Base-by-base conservation (phyloP, 1,139 yeast species). In the Pichia sp. region DNA sequence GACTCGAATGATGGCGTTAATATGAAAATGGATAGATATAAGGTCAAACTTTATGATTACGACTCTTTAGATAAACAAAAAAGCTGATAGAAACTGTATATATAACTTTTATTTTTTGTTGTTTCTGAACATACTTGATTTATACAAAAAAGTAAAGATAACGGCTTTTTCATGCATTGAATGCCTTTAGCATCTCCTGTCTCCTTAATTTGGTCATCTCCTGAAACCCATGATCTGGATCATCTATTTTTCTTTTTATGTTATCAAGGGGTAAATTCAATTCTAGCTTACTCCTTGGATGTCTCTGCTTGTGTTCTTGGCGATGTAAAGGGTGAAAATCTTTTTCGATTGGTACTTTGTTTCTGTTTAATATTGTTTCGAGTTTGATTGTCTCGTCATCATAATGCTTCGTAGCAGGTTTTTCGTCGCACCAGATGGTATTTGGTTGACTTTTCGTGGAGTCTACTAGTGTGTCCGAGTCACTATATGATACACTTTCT, bases 21-120 rank as follows among this genome's bases (percentile, higher is more conserved):
- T 36, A 46, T 52, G 53, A 54, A 54, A 26, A 44, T 54, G 38
- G 44, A 54, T 23, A 54, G 41, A 30, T 59, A 31, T 40, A 53
- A 58, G 43, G 55, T 61, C 16, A 59, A 57, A 44, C 44, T 61
- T 13, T 59, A 56, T 36, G 63, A 61, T 45, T 61, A 61, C 43
- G 63, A 59, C 8, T 50, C 53, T n/a, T 51, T 59, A 31, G 56
- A 48, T 23, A 49, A 49, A 16, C 26, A 46, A 15, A 44, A 40
- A 31, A 41, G 40, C 16, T 23, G 19, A 13, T 45, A 36, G 49
- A 46, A 47, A 32, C 16, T 46, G 26, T 50, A 45, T 46, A 53
- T 23, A 51, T 38, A 36, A 15, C 7, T 36, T 36, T 36, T 31
- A 11, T 31, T 36, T 36, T 36, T 2, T 5, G 7, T 13, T 36